Evolutionary conservation across 805 yeast genomes (phyloP), one percentile per base, ranked within the genome.

Genomic region (Candida yuanshanica): DNA sequence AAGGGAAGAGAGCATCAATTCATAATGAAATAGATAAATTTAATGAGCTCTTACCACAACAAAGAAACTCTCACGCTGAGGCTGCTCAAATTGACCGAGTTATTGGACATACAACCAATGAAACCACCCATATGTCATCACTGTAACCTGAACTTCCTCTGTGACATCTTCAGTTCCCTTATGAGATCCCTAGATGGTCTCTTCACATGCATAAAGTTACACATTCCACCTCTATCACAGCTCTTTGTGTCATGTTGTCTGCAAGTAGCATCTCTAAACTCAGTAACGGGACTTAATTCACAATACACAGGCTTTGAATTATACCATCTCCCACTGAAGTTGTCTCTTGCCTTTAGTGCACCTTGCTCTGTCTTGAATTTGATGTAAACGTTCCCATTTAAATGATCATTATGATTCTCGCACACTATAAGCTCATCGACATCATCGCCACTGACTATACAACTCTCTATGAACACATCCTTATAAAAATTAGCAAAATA

Each of bases 141-240:
- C 10, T 27, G 31, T 27, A 27, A 7, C 16, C 31, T 27, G 23
- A 43, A 54, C 33, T 60, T 61, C 46, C 50, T 54, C 53, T 70
- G 77, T 4, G 75, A 63, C 13, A 58, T 44, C 27, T 65, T 66
- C 41, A 85, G 61, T 12, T 65, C 69, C 5, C 51, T 56, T 35
- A 68, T 59, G 22, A 80, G 55, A 12, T 59, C 66, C 7, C 54
- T 53, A 2, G 74, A 56, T 0, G 95, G 87, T 29, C 70, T 62
- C 51, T 80, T 69, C 3, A 81, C 71, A 60, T 90, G 98, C 75
- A 88, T 83, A 60, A 85, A 89, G 60, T 90, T 90, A 63, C 98
- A 90, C 53, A 75, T 74, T 24, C 81, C 84, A 2, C 89, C 91
- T 56, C 97, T 72, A n/a, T 71, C 74, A 57, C 98, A 90, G 12